Base-by-base conservation (phyloP, 495 filamentous ascomycete species). In the Talaromyces liani region DNA sequence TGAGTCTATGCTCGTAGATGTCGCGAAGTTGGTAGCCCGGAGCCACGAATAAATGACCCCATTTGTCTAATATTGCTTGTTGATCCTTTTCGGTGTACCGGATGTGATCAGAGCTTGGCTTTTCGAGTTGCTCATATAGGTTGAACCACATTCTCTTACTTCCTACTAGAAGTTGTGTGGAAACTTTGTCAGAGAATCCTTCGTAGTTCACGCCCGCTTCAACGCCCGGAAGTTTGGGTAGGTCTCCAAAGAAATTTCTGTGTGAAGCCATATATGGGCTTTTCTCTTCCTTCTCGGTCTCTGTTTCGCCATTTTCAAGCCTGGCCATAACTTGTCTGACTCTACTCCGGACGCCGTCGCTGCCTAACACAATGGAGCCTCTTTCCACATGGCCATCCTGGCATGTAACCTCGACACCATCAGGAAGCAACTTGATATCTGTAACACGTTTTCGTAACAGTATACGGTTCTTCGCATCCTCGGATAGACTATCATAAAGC, bases 191-290 rank as follows among this genome's bases (percentile, higher is more conserved):
- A 1, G 6, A 3, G 33, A 20, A n/a, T 16, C 49, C 29, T 39
- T 34, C 29, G 25, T 22, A 54, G 12, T 41, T 25, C 20, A 49
- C 60, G 9, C 63, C 63, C 0, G 34, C 41, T 14, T 61, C 59
- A 1, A 59, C 45, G 14, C 29, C 61, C 53, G 41, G 45, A 22
- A 1, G 61, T 51, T 6, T 67, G 53, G 51, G 68, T 49, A 60
- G 56, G 20, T 69, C 65, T 18, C 77, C 76, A 58, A 74, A 78
- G 10, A 79, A 51, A 41, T 66, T 69, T 36, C 67, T 64, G 60
- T 73, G 76, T 16, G 68, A 64, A 56, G 60, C 68, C 69, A 60
- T 8, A 18, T 36, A 60, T 7, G 29, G 34, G n/a, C 3, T 7
- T 39, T 60, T 39, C 34, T 34, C 58, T 34, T 60, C 27, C 3